Evolutionary conservation across 805 yeast species (phyloP).

Genomic region (Kodamaea sagamina): DNA sequence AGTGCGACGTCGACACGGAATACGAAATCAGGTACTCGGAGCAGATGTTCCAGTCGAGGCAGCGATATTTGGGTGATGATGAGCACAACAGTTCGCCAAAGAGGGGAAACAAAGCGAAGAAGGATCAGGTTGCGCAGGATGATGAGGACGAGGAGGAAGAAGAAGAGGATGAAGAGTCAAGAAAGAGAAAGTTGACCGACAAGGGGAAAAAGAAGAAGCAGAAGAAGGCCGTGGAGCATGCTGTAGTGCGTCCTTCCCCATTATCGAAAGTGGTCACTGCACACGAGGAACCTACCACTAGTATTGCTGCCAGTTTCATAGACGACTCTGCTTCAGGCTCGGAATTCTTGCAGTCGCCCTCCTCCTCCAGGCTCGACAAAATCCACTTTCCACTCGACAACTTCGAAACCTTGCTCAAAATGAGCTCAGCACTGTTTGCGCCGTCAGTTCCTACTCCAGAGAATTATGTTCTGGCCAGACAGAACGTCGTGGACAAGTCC

Average conservation of each 20-base stretch:
- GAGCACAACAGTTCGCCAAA: slow-evolving; percentile 36
- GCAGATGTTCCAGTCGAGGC: slow-evolving; percentile 48
- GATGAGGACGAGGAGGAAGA: slow-evolving; percentile 7
- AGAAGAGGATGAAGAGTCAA: slow-evolving; percentile 1
- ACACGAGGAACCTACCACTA: slow-evolving; percentile 12
- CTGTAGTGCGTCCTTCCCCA: slow-evolving; percentile 11
- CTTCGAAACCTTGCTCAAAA: slow-evolving; percentile 18
- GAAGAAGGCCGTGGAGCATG: slow-evolving; percentile 5
- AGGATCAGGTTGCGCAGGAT: slow-evolving; percentile 20
- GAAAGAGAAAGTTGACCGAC: slow-evolving; percentile 7
- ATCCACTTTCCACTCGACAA: slow-evolving; percentile 27
- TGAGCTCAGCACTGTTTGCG: slow-evolving; percentile 1
- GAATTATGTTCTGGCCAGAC: slow-evolving; percentile 23
- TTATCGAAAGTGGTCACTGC: slow-evolving; percentile 11
- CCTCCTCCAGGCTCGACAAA: slow-evolving; percentile 5
- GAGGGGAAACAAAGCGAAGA: slow-evolving; percentile 32
- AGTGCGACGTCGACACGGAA: slow-evolving; percentile 49
- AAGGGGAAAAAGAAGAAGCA: slow-evolving; percentile 9
- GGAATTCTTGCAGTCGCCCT: not conserved
- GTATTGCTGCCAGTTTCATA: slow-evolving; percentile 1
- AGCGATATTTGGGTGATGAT: slow-evolving; percentile 42
- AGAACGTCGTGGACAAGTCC: slow-evolving; percentile 23
- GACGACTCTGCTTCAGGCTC: slow-evolving; percentile 10
- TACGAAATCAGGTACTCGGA: slow-evolving; percentile 50
- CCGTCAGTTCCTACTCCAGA: slow-evolving; percentile 10